Percentiles rank a stretch among this genome's conserved stretches.
These are phyloP conservation scores for Macroventuria anomochaeta DNA, from an alignment of 2,329 filamentous ascomycete species.

Conservation along the genomic window DNA sequence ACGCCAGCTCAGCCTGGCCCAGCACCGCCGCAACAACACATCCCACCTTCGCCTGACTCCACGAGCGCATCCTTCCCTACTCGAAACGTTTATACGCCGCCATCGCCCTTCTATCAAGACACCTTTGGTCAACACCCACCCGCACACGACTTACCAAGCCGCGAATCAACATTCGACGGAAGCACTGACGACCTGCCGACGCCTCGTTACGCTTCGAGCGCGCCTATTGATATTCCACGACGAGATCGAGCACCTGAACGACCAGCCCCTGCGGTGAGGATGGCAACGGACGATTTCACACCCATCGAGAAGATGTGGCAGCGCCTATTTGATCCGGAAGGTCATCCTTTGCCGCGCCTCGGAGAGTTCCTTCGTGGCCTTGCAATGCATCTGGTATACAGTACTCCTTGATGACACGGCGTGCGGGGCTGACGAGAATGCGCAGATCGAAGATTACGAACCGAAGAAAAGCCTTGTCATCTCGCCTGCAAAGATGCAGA, in stretches of 20 bases:
- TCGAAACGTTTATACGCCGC: constrained; percentile 61
- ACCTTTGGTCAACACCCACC: constrained; percentile 38
- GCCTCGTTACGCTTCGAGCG: constrained; percentile 33
- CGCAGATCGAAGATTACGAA: constrained; percentile 71
- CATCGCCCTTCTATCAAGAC: constrained; percentile 56
- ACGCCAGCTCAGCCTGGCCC: constrained; percentile 39
- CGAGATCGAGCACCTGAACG: constrained; percentile 31
- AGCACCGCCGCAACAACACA: constrained; percentile 45
- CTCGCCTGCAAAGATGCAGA: constrained; percentile 75
- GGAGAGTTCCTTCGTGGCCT: constrained; percentile 75
- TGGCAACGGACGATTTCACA: constrained; percentile 47
- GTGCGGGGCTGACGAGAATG: not conserved
- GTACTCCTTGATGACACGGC: not conserved
- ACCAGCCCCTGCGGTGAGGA: constrained; percentile 36
- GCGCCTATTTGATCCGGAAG: constrained; percentile 71
- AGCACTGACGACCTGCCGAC: constrained; percentile 37
- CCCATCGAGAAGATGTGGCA: constrained; percentile 75
- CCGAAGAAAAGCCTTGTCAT: constrained; percentile 74
- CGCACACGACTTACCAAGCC: constrained; percentile 46
- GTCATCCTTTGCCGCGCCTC: constrained; percentile 70
- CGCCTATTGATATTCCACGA: constrained; percentile 34
- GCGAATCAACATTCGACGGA: constrained; percentile 42
- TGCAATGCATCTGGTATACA: constrained; percentile 72
- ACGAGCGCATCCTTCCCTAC: constrained; percentile 57
- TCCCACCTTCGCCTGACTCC: constrained; percentile 53